phyloP scores from a whole-genome alignment of 768 basidiomycete species.

The Lepiota brunneoincarnata region DNA sequence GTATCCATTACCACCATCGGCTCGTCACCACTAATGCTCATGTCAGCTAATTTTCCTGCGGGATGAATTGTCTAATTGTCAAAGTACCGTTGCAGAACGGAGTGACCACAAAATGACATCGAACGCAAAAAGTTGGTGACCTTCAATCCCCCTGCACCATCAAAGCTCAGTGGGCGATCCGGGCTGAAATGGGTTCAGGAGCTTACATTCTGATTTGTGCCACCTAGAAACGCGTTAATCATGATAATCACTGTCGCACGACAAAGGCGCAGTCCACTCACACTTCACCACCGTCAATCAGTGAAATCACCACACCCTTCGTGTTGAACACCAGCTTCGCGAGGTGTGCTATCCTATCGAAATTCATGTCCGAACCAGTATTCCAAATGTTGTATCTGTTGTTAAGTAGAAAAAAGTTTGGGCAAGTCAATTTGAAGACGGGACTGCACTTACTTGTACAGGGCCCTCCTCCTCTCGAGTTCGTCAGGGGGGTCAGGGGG shows the following conservation, averaged over 20 bases:
- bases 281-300: conserved; percentile 86
- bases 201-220: conserved; percentile 86
- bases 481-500: conserved; percentile 88
- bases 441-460: conserved; percentile 65
- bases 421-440: neutral
- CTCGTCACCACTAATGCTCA: conserved; percentile 64
- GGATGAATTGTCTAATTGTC: conserved; percentile 16
- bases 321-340: conserved; percentile 92
- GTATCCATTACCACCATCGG: conserved; percentile 85
- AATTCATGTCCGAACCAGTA: conserved; percentile 83
- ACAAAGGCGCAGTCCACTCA: conserved; percentile 32
- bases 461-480: conserved; percentile 72
- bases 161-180: conserved; percentile 9
- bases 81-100: conserved; percentile 70
- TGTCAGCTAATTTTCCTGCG: conserved; percentile 5
- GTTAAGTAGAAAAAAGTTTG: conserved; percentile 1
- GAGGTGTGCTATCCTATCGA: conserved; percentile 91
- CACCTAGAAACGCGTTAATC: conserved; percentile 45
- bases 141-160: conserved; percentile 40
- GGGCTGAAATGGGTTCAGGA: neutral
- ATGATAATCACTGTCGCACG: neutral
- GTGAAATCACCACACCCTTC: conserved; percentile 76
- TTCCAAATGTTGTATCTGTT: conserved; percentile 85
- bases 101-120: conserved; percentile 80
- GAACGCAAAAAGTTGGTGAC: conserved; percentile 43